Percentiles rank a stretch among this genome's conserved stretches.
These are phyloP conservation scores for Triglochin maritima DNA, from an alignment of 106 monocot genomes.

Conservation along the genomic window DNA sequence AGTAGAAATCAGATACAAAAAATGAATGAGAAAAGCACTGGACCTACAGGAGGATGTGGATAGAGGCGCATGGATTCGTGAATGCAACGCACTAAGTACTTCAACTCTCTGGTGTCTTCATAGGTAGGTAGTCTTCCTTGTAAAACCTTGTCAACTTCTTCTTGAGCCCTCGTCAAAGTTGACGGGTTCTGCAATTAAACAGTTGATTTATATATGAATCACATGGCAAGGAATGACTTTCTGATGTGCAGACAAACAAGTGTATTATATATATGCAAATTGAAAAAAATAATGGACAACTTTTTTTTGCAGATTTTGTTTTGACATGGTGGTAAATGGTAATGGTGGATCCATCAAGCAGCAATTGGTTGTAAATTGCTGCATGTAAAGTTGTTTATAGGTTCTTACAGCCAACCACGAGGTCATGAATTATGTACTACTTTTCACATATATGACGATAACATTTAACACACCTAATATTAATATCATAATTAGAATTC, in stretches of 20 bases:
- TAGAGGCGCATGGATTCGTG: constrained; percentile 95
- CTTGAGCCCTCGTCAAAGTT: constrained; percentile 49
- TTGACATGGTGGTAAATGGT: no score
- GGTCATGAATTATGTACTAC: no score
- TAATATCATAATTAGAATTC: no score
- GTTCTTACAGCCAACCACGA: no score
- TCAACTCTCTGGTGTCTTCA: constrained; percentile 84
- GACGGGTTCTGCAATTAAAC: constrained; percentile 46
- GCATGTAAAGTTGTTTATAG: no score
- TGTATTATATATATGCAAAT: no score
- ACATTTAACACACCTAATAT: no score
- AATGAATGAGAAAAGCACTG: not conserved
- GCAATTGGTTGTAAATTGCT: no score
- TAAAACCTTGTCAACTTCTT: constrained; percentile 80
- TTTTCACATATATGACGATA: no score
- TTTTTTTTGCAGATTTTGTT: no score
- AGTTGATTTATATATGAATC: constrained; percentile 5
- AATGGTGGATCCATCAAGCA: no score
- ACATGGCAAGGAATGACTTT: not conserved
- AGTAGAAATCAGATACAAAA: not conserved
- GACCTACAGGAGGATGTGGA: constrained; percentile 91
- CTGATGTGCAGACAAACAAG: not conserved
- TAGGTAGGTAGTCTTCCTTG: constrained; percentile 73
- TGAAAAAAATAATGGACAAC: no score
- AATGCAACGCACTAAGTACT: constrained; percentile 87